A percentile compares a stretch with the other conserved stretches of the same genome.
Evolutionary conservation across 2,329 filamentous ascomycete species (phyloP).

Genomic region (Stenocarpella maydis): DNA sequence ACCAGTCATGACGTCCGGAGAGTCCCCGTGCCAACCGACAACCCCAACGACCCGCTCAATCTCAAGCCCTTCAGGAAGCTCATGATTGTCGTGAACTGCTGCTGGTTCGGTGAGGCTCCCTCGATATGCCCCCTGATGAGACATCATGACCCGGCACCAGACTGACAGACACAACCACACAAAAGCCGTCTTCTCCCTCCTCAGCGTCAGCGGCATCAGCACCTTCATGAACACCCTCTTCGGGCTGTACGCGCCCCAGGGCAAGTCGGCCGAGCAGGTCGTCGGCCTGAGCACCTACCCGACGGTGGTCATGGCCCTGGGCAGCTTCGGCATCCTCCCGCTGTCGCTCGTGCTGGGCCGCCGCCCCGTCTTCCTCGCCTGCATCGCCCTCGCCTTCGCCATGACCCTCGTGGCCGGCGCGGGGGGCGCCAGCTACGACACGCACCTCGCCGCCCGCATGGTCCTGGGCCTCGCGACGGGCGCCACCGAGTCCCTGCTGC

Average conservation of each 20-base stretch:
- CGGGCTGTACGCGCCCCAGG: background rate
- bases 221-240: conserved; percentile 9
- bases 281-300: conserved; percentile 5
- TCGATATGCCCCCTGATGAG: too few species aligned
- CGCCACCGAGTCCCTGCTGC: background rate
- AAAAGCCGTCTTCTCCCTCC: conserved; percentile 5
- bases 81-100: background rate
- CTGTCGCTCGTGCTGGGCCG: background rate
- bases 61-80: background rate
- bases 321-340: background rate
- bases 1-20: background rate
- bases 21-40: background rate
- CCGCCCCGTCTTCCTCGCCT: background rate
- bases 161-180: too few species aligned
- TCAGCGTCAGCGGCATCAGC: background rate
- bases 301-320: background rate
- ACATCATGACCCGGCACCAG: too few species aligned
- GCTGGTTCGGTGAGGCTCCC: background rate
- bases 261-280: background rate
- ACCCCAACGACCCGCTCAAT: background rate
- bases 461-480: background rate
- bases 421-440: background rate
- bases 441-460: background rate
- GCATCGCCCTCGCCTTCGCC: background rate
- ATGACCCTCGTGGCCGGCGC: background rate